Evolutionary conservation across 192 early-diverging fungal genomes (phyloP), one percentile per base, ranked within the genome.

Genomic region (Pecoramyces ruminantium): DNA sequence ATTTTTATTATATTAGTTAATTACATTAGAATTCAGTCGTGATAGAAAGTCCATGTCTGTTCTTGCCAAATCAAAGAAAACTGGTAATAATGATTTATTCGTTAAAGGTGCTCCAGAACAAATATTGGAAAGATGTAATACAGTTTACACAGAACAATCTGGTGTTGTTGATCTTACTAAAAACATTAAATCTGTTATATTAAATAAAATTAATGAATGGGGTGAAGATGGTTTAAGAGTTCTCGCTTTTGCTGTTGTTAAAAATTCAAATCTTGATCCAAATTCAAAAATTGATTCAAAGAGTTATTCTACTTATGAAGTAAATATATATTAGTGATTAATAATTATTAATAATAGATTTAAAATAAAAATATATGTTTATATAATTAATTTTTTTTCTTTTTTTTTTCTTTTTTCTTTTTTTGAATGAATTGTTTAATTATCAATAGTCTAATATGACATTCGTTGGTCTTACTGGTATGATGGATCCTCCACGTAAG

Each of bases 1-100:
- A 6, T 34, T 34, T 34, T 34, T 34, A 8, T 42, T 29, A 28
- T 29, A 34, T 28, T 29, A 81, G 81, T 29, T 81, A 28, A 28
- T 81, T 29, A 95, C 94, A 15, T 88, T 98, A 40, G 98, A 99
- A 85, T 98, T 98, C 83, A 92, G 96, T 25, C 94, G 97, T 82
- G 96, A 98, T 84, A 92, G 98, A 86, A 99, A 99, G 89, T 96
- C 95, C 67, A 99, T 99, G 98, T 94, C 94, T 28, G 95, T 98
- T 17, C 82, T 98, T 29, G 93, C 96, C 5, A 78, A 42, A 38
- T 28, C 79, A 11, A 40, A 79, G 81, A 81, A 13, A 25, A 25
- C 8, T 79, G 78, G 81, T 30, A 28, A 21, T 29, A 78, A 9
- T 5, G 39, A 18, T 29, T 88, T 99, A 79, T 88, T 93, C 83